Percentiles rank a stretch among this genome's conserved stretches.
These are phyloP conservation scores for Saturnispora saitoi DNA, from an alignment of 805 yeast species.

Conservation along the genomic window DNA sequence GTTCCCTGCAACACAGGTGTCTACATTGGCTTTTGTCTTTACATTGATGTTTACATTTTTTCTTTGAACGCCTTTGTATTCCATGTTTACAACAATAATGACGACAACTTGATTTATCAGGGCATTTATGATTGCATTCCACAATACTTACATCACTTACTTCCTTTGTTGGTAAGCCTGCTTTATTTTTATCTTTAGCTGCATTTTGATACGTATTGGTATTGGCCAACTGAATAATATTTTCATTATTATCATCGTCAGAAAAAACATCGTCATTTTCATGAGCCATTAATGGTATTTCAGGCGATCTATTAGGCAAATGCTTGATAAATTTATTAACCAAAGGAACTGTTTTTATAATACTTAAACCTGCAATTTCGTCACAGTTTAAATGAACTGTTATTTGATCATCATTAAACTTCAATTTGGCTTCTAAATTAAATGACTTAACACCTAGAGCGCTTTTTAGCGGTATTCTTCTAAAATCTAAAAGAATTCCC, in stretches of 20 bases:
- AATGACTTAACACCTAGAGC: slow-evolving; percentile 22
- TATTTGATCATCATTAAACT: slow-evolving; percentile 18
- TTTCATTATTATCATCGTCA: slow-evolving; percentile 23
- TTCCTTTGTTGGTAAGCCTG: background rate
- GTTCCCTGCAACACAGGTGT: slow-evolving; percentile 24
- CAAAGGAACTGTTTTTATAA: background rate
- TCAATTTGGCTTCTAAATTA: slow-evolving; percentile 19
- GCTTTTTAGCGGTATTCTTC: slow-evolving; percentile 30
- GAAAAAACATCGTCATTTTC: slow-evolving; percentile 17
- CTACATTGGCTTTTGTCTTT: slow-evolving; percentile 33
- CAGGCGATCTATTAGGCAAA: background rate
- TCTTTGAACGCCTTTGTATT: slow-evolving; percentile 7
- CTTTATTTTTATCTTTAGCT: background rate
- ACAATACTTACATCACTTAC: slow-evolving; percentile 5
- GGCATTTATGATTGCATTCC: slow-evolving; percentile 37
- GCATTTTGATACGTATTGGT: too few species aligned
- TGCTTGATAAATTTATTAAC: background rate
- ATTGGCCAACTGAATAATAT: background rate
- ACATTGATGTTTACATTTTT: slow-evolving; percentile 34
- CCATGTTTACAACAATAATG: slow-evolving; percentile 44
- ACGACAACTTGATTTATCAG: slow-evolving; percentile 32
- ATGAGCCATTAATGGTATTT: slow-evolving; percentile 1
- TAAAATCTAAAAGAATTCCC: slow-evolving; percentile 37
- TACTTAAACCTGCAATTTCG: slow-evolving; percentile 30
- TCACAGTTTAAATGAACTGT: slow-evolving; percentile 30